Evolutionary conservation across 2,329 filamentous ascomycete species (phyloP), one percentile per base, ranked within the genome.

Genomic region (Claviceps arundinis): DNA sequence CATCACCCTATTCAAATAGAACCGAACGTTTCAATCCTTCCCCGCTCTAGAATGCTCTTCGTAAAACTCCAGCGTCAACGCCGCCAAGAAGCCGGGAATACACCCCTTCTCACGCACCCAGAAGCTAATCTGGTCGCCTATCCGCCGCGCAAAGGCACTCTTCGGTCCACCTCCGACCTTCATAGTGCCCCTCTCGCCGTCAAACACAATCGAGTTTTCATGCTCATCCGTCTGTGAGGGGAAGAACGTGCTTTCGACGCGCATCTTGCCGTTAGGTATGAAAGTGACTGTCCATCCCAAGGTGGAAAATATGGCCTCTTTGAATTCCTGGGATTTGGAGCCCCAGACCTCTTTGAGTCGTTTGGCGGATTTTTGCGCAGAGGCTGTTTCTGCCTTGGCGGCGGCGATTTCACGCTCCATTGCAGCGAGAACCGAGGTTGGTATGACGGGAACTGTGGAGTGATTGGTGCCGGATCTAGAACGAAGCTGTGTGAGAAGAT

Each of bases 271-370:
- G 65, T 95, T 95, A n/a, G 90, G 89, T 65, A 96, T 85, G 65
- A 98, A 97, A 37, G 93, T 89, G 13, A 97, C 81, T 50, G 91
- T 91, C 85, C 90, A 98, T 0, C 93, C 93, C 0, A 98, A 77
- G 0, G 95, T 85, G 19, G 84, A 89, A 56, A 90, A 90, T 54
- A 98, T 90, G 37, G 90, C 89, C 69, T 97, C 89, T 48, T 94
- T 88, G 71, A 98, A 97, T 70, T 98, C 93, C 60, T 86, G 82
- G 1, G 87, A 89, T 67, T 97, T 98, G 58, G 85, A 80, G 0
- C 81, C 81, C 86, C 89, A 98, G 53, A 97, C 93, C 63, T 96
- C 87, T 60, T 94, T 95, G 13, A 97, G 81, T 2, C 93, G 86
- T 22, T 82, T 77, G 56, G 87, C 86, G 47, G 87, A 84, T 69